A percentile compares a stretch with the other conserved stretches of the same genome.
Evolutionary conservation across 768 basidiomycete species (phyloP).

Genomic region (Pleurotus pulmonarius): DNA sequence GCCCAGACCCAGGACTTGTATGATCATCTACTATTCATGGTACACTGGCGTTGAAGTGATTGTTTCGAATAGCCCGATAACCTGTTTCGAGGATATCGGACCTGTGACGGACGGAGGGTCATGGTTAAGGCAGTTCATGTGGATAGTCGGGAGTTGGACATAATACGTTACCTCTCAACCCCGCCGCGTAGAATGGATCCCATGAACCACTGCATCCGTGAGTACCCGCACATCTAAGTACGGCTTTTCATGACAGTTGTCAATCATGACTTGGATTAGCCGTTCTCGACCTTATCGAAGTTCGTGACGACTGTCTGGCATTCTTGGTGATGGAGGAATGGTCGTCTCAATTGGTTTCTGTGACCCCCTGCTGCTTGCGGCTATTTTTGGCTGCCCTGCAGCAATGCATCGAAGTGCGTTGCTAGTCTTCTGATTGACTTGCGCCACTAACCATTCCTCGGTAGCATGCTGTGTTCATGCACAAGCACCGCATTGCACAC

Average conservation of each 20-base stretch:
- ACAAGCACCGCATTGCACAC: conserved; percentile 60
- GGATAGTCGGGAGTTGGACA: conserved; percentile 58
- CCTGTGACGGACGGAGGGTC: conserved; percentile 46
- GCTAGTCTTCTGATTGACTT: neutral
- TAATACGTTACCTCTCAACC: conserved; percentile 53
- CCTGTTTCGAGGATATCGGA: conserved; percentile 63
- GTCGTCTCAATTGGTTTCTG: conserved; percentile 58
- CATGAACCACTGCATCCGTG: conserved; percentile 78
- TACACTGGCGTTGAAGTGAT: conserved; percentile 9
- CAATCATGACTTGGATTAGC: conserved; percentile 35
- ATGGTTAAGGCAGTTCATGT: conserved; percentile 69
- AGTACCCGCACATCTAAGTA: conserved; percentile 22
- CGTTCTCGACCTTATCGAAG: conserved; percentile 58
- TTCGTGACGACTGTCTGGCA: conserved; percentile 45
- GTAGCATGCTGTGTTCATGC: conserved; percentile 72
- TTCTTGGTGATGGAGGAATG: conserved; percentile 83
- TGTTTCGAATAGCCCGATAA: conserved; percentile 52
- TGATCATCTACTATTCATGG: conserved; percentile 19
- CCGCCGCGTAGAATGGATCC: conserved; percentile 51
- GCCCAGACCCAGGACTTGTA: conserved; percentile 70
- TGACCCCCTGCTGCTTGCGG: conserved; percentile 45
- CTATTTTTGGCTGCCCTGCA: conserved; percentile 54
- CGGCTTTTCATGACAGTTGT: neutral
- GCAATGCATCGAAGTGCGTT: conserved; percentile 64
- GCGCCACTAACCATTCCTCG: neutral